A percentile compares a stretch with the other conserved stretches of the same genome.
Evolutionary conservation across 176 grass and related monocot species (phyloP).

Genomic region (Secale cereale): DNA sequence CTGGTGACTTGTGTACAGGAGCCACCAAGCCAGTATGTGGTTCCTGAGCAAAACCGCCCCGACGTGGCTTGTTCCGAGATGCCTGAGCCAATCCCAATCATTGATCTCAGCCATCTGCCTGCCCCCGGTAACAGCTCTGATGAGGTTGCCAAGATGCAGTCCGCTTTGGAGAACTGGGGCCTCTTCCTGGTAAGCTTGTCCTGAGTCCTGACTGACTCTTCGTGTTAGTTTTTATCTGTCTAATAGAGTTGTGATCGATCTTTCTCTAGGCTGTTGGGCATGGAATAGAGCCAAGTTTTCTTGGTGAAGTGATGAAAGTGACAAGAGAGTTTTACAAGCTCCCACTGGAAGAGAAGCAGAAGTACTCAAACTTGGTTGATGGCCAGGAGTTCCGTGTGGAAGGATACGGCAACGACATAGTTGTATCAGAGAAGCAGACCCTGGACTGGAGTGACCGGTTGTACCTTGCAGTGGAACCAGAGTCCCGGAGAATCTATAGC

Average conservation of each 20-base stretch:
- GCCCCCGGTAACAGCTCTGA: neutral
- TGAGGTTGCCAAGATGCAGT: slow-evolving; percentile 24
- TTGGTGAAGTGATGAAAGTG: slow-evolving; percentile 20
- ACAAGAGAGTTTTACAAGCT: slow-evolving; percentile 36
- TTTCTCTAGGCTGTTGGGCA: slow-evolving; percentile 46
- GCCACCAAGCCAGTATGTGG: slow-evolving; percentile 44
- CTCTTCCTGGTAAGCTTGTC: slow-evolving; percentile 39
- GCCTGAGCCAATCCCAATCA: slow-evolving; percentile 19
- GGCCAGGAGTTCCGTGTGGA: slow-evolving; percentile 48
- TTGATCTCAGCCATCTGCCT: slow-evolving; percentile 43
- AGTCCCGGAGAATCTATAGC: slow-evolving; percentile 5
- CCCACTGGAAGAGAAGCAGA: slow-evolving; percentile 49
- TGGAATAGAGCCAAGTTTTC: slow-evolving; percentile 33
- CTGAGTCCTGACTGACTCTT: neutral
- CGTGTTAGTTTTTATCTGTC: too few species aligned
- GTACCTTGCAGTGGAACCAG: slow-evolving; percentile 42
- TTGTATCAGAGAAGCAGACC: slow-evolving; percentile 34
- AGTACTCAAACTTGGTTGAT: slow-evolving; percentile 53
- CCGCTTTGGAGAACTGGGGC: slow-evolving; percentile 40
- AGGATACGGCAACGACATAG: slow-evolving; percentile 54
- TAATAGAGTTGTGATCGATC: neutral
- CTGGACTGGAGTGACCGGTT: slow-evolving; percentile 58
- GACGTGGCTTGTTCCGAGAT: neutral
- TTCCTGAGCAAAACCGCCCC: neutral
- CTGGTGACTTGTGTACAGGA: slow-evolving; percentile 18